Evolutionary conservation across 768 basidiomycete species (phyloP), one percentile per base, ranked within the genome.

Genomic region (Tephrocybe rancida): DNA sequence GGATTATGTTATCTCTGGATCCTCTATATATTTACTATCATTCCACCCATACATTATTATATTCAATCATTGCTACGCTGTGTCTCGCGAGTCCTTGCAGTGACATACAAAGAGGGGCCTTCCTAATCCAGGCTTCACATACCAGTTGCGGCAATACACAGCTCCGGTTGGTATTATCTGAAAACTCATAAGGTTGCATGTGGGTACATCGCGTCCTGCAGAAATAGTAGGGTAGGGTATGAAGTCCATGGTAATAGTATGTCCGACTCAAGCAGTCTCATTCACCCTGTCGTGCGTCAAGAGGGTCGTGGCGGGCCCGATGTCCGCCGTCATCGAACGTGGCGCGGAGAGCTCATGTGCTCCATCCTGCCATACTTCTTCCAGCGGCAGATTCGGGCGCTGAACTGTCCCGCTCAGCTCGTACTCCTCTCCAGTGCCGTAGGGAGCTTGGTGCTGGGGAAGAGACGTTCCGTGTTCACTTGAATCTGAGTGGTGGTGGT

Each of bases 361-460:
- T 11, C 66, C 70, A 24, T 71, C 66, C 47, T 66, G 66, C 76
- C 73, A 75, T 16, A 70, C 58, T n/a, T 72, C 63, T 25, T 67
- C 66, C 38, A 73, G 48, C 2, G 62, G 60, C n/a, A 67, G 61
- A 13, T 64, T 69, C 6, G 66, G 62, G 11, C 73, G 58, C 39
- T 54, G 61, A 14, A 74, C 72, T 2, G 76, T 73, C 22, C 70
- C 70, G 11, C 66, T 69, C 13, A 73, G 54, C 26, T 70, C 67
- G 21, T 64, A 64, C 19, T 61, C 56, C 22, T 52, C 56, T 6
- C 38, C 46, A 53, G n/a, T 7, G 19, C 39, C 39, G 3, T 41
- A n/a, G n/a, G n/a, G n/a, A 13, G 54, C 48, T 34, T 42, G 44
- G 21, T 53, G 52, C 18, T 54, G 21, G 41, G 50, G 54, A 41